Base-by-base conservation (phyloP, 257 asterid genomes). In the Nicotiana attenuata region DNA sequence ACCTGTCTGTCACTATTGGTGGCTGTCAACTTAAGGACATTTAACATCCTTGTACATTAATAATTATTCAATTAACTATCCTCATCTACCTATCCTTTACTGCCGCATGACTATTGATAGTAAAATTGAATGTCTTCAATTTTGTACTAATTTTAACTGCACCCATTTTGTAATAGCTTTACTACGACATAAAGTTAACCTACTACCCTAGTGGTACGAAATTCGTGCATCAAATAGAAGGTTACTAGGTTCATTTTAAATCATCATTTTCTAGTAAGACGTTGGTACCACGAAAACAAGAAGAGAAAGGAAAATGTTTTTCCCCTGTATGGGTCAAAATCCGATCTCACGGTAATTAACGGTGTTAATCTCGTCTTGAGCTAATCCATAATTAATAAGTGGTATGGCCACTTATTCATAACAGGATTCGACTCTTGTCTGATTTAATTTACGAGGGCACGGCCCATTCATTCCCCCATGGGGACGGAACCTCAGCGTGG, bases 1-100 rank as follows among this genome's bases (percentile, higher is more conserved):
- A 3, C 55, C 50, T 55, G 66, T 31, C 85, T 47, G 67, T 56
- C 52, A 84, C 60, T 68, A 55, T 45, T 65, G 85, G 77, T 68
- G 59, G 87, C 77, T 77, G 76, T 82, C 55, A 47, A 73, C 10
- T 11, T 1, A 71, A 22, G 24, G 60, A 41, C 78, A 20, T 45
- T 71, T 20, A 71, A 45, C 60, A 45, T 82, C 3, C 76, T 60
- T 75, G 57, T 11, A 45, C 78, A 5, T 3, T 1, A n/a, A 11
- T 50, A 31, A 66, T 52, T 45, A 24, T 35, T 65, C 60, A 59
- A 29, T 77, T 55, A 15, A 71, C 65, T 80, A n/a, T 75, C 60
- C 20, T 57, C 41, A 63, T 26, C 79, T 73, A 75, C 81, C 33
- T 73, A 16, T 2, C 77, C 16, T 22, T 20, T 53, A 60, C 59